Evolutionary conservation across 2,329 filamentous ascomycete genomes (phyloP).

Genomic region (Arthrobotrys pseudoclavata): DNA sequence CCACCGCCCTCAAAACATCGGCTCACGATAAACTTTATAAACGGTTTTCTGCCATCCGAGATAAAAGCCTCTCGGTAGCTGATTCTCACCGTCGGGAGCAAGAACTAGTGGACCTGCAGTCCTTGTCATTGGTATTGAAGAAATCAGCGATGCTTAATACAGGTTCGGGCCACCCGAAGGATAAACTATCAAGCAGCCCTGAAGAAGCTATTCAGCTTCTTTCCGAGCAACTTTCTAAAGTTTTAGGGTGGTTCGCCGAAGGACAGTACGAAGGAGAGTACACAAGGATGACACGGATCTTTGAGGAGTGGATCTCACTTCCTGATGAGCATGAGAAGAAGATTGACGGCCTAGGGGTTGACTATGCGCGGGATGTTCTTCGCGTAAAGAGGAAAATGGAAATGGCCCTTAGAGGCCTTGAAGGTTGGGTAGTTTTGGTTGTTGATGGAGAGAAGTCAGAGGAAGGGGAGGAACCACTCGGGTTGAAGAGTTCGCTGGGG

Average conservation of each 20-base stretch:
- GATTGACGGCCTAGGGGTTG: constrained; percentile 44
- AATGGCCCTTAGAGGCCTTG: constrained; percentile 46
- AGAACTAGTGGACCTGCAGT: constrained; percentile 45
- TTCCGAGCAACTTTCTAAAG: constrained; percentile 53
- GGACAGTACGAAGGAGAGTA: constrained; percentile 56
- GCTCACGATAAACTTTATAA: constrained; percentile 36
- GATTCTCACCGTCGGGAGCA: constrained; percentile 43
- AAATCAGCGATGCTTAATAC: constrained; percentile 17
- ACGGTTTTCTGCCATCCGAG: constrained; percentile 40
- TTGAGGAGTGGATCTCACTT: constrained; percentile 49
- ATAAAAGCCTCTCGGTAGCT: constrained; percentile 31
- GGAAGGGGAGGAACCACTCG: background rate
- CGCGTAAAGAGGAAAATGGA: constrained; percentile 54
- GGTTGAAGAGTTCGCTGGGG: constrained; percentile 42
- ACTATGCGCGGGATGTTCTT: constrained; percentile 37
- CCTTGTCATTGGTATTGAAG: constrained; percentile 46
- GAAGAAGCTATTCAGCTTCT: constrained; percentile 58
- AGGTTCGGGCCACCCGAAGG: constrained; percentile 24
- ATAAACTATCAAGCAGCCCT: constrained; percentile 37
- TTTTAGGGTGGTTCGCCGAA: constrained; percentile 53
- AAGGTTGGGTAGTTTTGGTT: constrained; percentile 48
- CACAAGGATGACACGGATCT: constrained; percentile 44
- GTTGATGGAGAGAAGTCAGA: constrained; percentile 30
- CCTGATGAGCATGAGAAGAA: constrained; percentile 47
- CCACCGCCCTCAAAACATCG: constrained; percentile 34